phyloP scores from a whole-genome alignment of 257 asterid species.

The Jasminum sambac region DNA sequence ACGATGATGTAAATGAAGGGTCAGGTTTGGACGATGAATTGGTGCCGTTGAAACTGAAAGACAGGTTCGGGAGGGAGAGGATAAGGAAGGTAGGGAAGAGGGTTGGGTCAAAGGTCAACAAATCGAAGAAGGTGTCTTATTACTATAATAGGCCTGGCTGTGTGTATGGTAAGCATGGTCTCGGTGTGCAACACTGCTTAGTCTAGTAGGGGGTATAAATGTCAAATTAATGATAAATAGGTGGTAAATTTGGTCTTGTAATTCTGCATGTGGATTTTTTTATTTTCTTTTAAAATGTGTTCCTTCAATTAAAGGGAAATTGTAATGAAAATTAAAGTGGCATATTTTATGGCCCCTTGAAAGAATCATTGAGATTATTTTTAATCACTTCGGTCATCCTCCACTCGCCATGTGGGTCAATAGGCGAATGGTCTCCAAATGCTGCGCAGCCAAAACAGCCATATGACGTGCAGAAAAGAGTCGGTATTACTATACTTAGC shows the following conservation, averaged over 20 bases:
- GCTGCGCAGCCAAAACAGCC: constrained; percentile 39
- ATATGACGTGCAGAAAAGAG: constrained; percentile 37
- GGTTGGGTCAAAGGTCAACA: constrained; percentile 42
- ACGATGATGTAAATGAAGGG: constrained; percentile 28
- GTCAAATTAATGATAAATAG: too few species aligned
- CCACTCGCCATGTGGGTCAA: too few species aligned
- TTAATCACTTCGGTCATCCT: too few species aligned
- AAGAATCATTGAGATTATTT: too few species aligned
- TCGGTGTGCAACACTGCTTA: not conserved
- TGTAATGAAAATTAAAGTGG: too few species aligned
- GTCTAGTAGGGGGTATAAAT: not conserved
- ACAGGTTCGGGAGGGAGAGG: constrained; percentile 65
- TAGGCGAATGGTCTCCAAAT: constrained; percentile 31
- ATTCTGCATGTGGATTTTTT: too few species aligned
- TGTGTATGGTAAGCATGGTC: constrained; percentile 8
- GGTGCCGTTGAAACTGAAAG: constrained; percentile 63
- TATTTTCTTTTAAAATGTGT: too few species aligned
- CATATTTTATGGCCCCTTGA: too few species aligned
- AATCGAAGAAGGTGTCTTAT: constrained; percentile 52
- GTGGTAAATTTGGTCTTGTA: too few species aligned
- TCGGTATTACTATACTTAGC: constrained; percentile 30
- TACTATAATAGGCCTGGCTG: constrained; percentile 24
- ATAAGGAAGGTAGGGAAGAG: constrained; percentile 72
- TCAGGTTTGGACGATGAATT: constrained; percentile 68
- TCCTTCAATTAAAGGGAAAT: too few species aligned